Conservation (phyloP, 305 asterid species). For the Fraxinus xanthoxyloides region DNA sequence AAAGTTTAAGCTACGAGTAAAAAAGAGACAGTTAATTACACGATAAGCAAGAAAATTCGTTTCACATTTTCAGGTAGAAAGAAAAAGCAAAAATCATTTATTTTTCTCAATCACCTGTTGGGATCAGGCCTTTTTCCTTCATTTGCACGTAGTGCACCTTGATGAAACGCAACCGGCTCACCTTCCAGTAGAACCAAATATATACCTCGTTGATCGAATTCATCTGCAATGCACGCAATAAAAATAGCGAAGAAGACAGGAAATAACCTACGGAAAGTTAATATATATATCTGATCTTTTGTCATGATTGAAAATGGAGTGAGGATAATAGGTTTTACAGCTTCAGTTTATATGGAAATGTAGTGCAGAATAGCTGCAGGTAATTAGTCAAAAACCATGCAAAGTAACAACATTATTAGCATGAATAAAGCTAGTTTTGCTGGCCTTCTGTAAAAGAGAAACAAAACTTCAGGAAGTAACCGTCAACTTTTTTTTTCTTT, state of each 20-base stretch:
- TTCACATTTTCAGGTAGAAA: background rate
- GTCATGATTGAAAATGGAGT: slow-evolving; percentile 17
- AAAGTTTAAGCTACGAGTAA: background rate
- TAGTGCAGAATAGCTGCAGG: slow-evolving; percentile 15
- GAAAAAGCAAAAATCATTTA: background rate
- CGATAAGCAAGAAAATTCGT: background rate
- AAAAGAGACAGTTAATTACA: background rate
- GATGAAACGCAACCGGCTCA: slow-evolving; percentile 62
- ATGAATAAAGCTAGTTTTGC: slow-evolving; percentile 48
- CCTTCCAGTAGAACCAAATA: slow-evolving; percentile 70
- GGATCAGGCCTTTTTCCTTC: slow-evolving; percentile 16
- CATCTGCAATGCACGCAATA: slow-evolving; percentile 36
- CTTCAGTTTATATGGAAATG: slow-evolving; percentile 16
- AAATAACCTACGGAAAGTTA: slow-evolving; percentile 13
- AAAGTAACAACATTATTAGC: slow-evolving; percentile 32
- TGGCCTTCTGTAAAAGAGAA: slow-evolving; percentile 21
- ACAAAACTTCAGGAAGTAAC: slow-evolving; percentile 20
- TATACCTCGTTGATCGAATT: slow-evolving; percentile 34
- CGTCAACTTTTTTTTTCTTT: slow-evolving; percentile 6
- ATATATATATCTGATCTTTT: background rate
- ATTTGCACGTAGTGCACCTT: slow-evolving; percentile 7
- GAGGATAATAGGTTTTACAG: background rate
- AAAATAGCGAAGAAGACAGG: slow-evolving; percentile 24
- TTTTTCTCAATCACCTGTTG: slow-evolving; percentile 34
- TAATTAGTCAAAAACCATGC: slow-evolving; percentile 20